These are phyloP conservation scores for Epichloe bromicola DNA, from an alignment of 2,329 filamentous ascomycete genomes.

Conservation along the genomic window DNA sequence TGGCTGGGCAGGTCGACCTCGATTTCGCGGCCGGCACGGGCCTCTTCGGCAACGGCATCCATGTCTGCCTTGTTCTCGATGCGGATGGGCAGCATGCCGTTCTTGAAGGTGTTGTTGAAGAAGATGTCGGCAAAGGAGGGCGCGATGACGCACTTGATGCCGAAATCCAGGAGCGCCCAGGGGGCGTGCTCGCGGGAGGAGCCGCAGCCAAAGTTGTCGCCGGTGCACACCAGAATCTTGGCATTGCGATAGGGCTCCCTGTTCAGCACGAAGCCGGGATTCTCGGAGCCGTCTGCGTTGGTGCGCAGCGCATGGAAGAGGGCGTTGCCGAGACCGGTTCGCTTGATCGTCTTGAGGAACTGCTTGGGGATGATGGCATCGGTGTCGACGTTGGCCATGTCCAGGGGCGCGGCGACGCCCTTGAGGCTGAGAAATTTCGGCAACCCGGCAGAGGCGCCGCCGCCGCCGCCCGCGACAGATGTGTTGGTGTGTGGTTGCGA, in stretches of 20 bases:
- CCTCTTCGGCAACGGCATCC: constrained; percentile 61
- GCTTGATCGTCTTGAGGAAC: constrained; percentile 98
- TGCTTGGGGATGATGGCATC: constrained; percentile 99
- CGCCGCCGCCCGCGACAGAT: constrained; percentile 21
- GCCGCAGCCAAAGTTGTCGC: constrained; percentile 91
- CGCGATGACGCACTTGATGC: constrained; percentile 87
- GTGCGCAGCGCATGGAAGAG: constrained; percentile 80
- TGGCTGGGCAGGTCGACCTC: constrained; percentile 85
- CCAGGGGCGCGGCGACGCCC: constrained; percentile 77
- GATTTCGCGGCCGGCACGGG: constrained; percentile 65
- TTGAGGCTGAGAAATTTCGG: constrained; percentile 74
- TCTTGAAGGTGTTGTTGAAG: constrained; percentile 99
- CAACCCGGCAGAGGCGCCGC: constrained; percentile 47
- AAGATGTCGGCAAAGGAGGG: constrained; percentile 70
- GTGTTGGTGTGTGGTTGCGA: constrained; percentile 52
- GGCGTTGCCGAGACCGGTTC: constrained; percentile 78
- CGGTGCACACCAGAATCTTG: constrained; percentile 86
- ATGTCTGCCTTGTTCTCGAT: constrained; percentile 57
- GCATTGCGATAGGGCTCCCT: constrained; percentile 68
- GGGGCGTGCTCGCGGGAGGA: constrained; percentile 89
- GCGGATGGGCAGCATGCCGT: constrained; percentile 86
- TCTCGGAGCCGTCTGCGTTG: constrained; percentile 59
- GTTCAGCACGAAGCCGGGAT: constrained; percentile 79
- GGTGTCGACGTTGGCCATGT: constrained; percentile 89
- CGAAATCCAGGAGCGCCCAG: constrained; percentile 93